Evolutionary conservation across 345 rosid genomes (phyloP).

Genomic region (Hibiscus mutabilis): DNA sequence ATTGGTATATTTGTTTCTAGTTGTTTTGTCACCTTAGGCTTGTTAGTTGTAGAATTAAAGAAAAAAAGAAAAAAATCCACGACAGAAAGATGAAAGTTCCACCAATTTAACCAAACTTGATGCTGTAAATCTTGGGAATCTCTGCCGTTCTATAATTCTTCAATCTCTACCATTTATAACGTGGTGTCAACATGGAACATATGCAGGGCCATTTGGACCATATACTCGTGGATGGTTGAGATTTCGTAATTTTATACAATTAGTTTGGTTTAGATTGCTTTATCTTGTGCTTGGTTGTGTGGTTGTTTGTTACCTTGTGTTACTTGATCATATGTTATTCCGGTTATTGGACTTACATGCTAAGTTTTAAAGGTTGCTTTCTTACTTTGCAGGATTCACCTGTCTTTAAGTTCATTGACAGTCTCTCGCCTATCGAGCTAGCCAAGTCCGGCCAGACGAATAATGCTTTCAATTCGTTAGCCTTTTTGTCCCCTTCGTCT

Average conservation of each 20-base stretch:
- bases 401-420: slow-evolving; percentile 55
- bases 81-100: too few relatives aligned
- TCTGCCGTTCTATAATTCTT: too few relatives aligned
- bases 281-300: background rate
- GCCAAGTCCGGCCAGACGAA: slow-evolving; percentile 28
- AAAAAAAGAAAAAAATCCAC: too few relatives aligned
- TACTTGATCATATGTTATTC: background rate
- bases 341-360: background rate
- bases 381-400: slow-evolving; percentile 58
- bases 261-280: background rate
- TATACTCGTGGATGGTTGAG: background rate
- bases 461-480: slow-evolving; percentile 28
- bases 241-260: background rate
- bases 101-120: background rate
- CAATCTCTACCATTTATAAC: too few relatives aligned
- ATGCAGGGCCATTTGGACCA: background rate
- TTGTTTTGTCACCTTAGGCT: background rate
- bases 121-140: background rate
- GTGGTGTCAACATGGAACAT: too few relatives aligned
- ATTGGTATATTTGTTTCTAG: background rate
- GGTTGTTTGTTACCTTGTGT: background rate
- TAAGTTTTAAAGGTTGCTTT: background rate
- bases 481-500: slow-evolving; percentile 45
- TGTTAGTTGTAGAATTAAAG: background rate
- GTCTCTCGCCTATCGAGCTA: slow-evolving; percentile 52